Conservation (phyloP, 2,329 filamentous ascomycete species). For the Dactylellina leptospora region DNA sequence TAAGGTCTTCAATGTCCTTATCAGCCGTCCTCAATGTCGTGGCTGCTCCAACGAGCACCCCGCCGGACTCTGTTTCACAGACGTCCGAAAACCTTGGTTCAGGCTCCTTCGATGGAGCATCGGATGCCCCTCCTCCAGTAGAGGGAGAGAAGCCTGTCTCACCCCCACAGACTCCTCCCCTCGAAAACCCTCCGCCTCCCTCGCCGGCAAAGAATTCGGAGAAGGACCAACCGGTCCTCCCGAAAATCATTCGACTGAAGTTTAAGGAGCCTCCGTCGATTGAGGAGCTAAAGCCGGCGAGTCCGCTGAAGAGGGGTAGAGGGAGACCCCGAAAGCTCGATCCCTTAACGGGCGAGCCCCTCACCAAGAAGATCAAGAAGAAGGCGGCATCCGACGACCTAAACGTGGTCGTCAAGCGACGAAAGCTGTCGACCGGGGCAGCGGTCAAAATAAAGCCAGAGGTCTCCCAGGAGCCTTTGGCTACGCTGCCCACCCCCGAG, state of each 20-base stretch:
- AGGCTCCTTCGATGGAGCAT: conserved; percentile 6
- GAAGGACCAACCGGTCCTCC: background rate
- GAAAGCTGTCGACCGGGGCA: conserved; percentile 15
- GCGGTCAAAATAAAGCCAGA: conserved; percentile 15
- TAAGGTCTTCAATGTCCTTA: conserved; percentile 41
- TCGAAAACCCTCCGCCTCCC: conserved; percentile 17
- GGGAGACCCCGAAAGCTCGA: conserved; percentile 40
- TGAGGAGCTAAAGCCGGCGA: conserved; percentile 3
- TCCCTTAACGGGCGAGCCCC: conserved; percentile 23
- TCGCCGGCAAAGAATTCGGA: background rate
- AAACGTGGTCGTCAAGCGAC: conserved; percentile 17
- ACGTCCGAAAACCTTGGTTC: conserved; percentile 19
- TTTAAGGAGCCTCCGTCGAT: conserved; percentile 12
- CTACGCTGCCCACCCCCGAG: background rate
- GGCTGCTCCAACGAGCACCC: conserved; percentile 26
- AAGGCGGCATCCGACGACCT: background rate
- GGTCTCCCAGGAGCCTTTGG: background rate
- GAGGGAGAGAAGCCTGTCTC: conserved; percentile 21
- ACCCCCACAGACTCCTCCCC: conserved; percentile 33
- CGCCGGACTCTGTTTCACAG: conserved; percentile 43
- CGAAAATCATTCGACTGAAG: conserved; percentile 38
- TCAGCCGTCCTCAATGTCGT: conserved; percentile 42
- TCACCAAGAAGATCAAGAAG: conserved; percentile 8
- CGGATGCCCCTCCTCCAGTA: background rate
- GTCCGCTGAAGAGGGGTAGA: conserved; percentile 30